These are phyloP conservation scores for Suillus bovinus DNA, from an alignment of 768 basidiomycete genomes.

Conservation along the genomic window DNA sequence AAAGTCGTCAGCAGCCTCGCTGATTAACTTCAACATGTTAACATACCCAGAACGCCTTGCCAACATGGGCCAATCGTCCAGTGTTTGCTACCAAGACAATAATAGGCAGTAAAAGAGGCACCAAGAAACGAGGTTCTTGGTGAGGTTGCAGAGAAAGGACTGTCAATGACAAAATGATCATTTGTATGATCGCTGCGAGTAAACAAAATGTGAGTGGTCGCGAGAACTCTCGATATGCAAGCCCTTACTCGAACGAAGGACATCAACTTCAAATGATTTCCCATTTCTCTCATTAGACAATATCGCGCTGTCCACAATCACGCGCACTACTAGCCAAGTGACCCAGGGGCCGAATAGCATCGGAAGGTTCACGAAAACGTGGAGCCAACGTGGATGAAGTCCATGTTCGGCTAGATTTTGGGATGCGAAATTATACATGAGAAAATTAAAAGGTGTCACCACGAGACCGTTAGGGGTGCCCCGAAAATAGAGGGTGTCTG, in stretches of 20 bases:
- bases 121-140: slow-evolving; percentile 41
- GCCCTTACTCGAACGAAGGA: slow-evolving; percentile 20
- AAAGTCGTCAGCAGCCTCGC: not conserved
- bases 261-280: slow-evolving; percentile 15
- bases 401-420: slow-evolving; percentile 41
- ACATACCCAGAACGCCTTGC: slow-evolving; percentile 36
- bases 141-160: slow-evolving; percentile 38
- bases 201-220: slow-evolving; percentile 4
- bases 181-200: slow-evolving; percentile 30
- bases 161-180: slow-evolving; percentile 29
- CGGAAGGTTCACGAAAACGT: slow-evolving; percentile 39
- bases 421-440: slow-evolving; percentile 38
- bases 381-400: slow-evolving; percentile 42
- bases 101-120: slow-evolving; percentile 35
- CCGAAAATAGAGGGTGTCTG: slow-evolving; percentile 37
- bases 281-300: slow-evolving; percentile 8
- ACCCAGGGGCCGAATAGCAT: slow-evolving; percentile 39
- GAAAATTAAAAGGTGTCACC: slow-evolving; percentile 39
- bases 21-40: not conserved
- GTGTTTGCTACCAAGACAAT: slow-evolving; percentile 30
- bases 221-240: not conserved
- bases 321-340: slow-evolving; percentile 22
- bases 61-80: slow-evolving; percentile 23
- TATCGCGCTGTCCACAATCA: slow-evolving; percentile 3
- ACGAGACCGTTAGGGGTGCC: slow-evolving; percentile 21